Percentiles rank a stretch among this genome's conserved stretches.
phyloP scores from a whole-genome alignment of 2,329 filamentous ascomycete genomes.

The Phyllachora maydis region DNA sequence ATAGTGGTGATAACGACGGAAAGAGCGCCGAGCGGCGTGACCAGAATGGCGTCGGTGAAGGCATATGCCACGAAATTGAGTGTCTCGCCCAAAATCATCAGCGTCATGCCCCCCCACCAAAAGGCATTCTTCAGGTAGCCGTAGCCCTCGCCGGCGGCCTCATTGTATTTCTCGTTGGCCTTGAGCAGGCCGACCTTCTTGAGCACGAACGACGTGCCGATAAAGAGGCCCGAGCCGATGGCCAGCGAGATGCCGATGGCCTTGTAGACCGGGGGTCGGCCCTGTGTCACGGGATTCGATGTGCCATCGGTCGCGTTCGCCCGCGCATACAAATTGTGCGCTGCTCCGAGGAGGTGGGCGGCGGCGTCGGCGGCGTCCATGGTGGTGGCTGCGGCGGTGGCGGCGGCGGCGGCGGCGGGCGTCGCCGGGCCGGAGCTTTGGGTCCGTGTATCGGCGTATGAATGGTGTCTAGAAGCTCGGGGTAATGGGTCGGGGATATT shows the following conservation, averaged over 20 bases:
- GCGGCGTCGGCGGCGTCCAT: conserved; percentile 10
- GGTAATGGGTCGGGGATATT: too few relatives aligned
- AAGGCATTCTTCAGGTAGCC: conserved; percentile 87
- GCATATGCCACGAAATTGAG: conserved; percentile 97
- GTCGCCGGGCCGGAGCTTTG: too few relatives aligned
- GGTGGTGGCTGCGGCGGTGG: conserved; percentile 3
- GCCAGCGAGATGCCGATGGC: conserved; percentile 72
- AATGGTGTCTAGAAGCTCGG: too few relatives aligned
- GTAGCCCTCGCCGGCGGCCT: conserved; percentile 89
- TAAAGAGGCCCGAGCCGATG: conserved; percentile 74
- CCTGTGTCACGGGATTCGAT: conserved; percentile 5
- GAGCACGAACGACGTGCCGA: conserved; percentile 83
- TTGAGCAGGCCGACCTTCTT: conserved; percentile 85
- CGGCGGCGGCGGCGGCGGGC: too few relatives aligned
- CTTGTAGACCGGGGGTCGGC: conserved; percentile 45
- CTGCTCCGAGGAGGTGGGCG: conserved; percentile 9
- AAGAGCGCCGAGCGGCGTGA: conserved; percentile 77
- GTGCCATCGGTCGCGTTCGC: too few relatives aligned
- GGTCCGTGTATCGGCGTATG: too few relatives aligned
- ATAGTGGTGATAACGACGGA: conserved; percentile 86
- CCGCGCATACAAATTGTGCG: conserved; percentile 20
- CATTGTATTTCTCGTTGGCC: conserved; percentile 91
- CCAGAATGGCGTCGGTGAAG: conserved; percentile 89
- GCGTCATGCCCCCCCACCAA: conserved; percentile 91
- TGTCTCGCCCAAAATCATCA: conserved; percentile 93